These are phyloP conservation scores for Penicillium manginii DNA, from an alignment of 495 filamentous ascomycete species.

Conservation along the genomic window DNA sequence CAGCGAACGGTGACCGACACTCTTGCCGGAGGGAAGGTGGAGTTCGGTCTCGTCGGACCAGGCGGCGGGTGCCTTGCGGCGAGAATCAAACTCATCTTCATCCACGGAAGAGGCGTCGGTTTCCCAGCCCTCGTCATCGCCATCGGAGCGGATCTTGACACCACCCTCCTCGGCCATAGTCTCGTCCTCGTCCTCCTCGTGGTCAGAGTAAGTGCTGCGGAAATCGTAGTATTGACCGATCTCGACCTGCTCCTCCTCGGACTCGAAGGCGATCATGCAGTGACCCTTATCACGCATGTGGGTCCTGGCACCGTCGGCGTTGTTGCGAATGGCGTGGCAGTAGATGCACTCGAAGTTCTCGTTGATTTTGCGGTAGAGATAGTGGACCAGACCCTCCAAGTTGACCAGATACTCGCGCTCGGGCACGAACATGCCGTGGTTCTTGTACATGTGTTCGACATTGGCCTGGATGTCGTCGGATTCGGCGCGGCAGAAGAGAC, in stretches of 20 bases:
- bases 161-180: constrained; percentile 39
- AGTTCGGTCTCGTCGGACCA: constrained; percentile 92
- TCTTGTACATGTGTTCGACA: constrained; percentile 84
- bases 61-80: constrained; percentile 61
- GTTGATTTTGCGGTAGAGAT: constrained; percentile 73
- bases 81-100: constrained; percentile 59
- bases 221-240: constrained; percentile 99
- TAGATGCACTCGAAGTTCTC: constrained; percentile 81
- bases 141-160: constrained; percentile 45
- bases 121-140: constrained; percentile 80
- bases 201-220: constrained; percentile 89
- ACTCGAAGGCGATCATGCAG: constrained; percentile 92
- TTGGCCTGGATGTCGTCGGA: constrained; percentile 75
- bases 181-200: constrained; percentile 59
- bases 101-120: constrained; percentile 86
- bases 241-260: constrained; percentile 87
- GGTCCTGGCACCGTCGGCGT: constrained; percentile 75
- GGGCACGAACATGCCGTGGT: constrained; percentile 95
- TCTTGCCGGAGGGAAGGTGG: constrained; percentile 86
- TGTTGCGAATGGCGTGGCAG: constrained; percentile 78
- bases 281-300: constrained; percentile 98
- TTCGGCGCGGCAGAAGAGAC: constrained; percentile 87
- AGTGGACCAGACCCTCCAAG: constrained; percentile 77
- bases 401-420: constrained; percentile 82
- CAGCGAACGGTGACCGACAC: constrained; percentile 88